These are phyloP conservation scores for Sutorius australiensis DNA, from an alignment of 768 basidiomycete genomes.

Conservation along the genomic window DNA sequence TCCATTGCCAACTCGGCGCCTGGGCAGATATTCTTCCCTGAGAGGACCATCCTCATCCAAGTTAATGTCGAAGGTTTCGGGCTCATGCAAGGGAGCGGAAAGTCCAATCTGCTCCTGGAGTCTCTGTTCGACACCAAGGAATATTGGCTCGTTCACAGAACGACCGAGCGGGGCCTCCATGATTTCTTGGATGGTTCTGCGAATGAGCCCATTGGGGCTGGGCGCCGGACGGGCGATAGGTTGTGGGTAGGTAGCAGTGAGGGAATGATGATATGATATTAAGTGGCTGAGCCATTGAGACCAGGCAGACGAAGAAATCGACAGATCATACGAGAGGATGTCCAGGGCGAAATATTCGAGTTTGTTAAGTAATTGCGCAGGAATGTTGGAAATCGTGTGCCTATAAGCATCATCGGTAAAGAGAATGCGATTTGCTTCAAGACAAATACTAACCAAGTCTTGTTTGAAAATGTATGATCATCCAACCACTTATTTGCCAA, in stretches of 20 bases:
- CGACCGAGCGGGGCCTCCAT: slow-evolving; percentile 44
- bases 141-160: slow-evolving; percentile 51
- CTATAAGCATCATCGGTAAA: slow-evolving; percentile 34
- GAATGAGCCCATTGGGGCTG: slow-evolving; percentile 66
- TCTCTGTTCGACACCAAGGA: slow-evolving; percentile 67
- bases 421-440: background rate
- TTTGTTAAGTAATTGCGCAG: slow-evolving; percentile 63
- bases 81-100: slow-evolving; percentile 36
- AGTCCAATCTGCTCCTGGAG: slow-evolving; percentile 49
- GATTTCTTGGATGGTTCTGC: slow-evolving; percentile 67
- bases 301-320: slow-evolving; percentile 63
- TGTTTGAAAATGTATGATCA: slow-evolving; percentile 86
- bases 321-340: slow-evolving; percentile 66
- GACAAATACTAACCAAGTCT: slow-evolving; percentile 63
- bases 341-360: slow-evolving; percentile 70
- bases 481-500: slow-evolving; percentile 87
- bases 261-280: slow-evolving; percentile 59
- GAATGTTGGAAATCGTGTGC: slow-evolving; percentile 78
- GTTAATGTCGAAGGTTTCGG: slow-evolving; percentile 65
- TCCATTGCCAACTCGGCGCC: slow-evolving; percentile 43
- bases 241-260: slow-evolving; percentile 59
- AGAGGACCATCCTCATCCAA: slow-evolving; percentile 81
- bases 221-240: slow-evolving; percentile 76
- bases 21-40: slow-evolving; percentile 76
- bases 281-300: slow-evolving; percentile 67